These are phyloP conservation scores for Neonectria neomacrospora DNA, from an alignment of 2,329 filamentous ascomycete species.

Conservation along the genomic window DNA sequence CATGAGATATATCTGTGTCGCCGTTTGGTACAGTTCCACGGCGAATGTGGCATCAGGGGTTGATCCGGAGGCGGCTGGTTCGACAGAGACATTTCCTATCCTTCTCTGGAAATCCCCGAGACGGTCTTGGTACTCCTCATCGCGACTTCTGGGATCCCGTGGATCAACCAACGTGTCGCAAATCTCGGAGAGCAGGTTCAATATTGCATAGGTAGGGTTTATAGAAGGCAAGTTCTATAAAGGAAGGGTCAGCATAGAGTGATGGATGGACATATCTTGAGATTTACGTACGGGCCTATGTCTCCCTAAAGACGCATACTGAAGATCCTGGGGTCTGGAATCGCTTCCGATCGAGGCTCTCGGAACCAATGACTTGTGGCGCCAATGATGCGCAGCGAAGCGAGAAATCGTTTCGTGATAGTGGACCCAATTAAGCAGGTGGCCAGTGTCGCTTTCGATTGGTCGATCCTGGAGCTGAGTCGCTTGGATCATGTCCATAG, in stretches of 20 bases:
- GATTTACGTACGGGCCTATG: slow-evolving; percentile 20
- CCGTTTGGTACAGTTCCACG: slow-evolving; percentile 28
- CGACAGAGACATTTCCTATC: slow-evolving; percentile 4
- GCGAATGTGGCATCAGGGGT: background rate
- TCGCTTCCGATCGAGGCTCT: background rate
- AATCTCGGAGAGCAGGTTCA: slow-evolving; percentile 31
- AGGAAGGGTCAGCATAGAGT: background rate
- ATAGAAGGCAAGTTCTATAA: slow-evolving; percentile 17
- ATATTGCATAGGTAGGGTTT: slow-evolving; percentile 28
- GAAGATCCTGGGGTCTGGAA: background rate
- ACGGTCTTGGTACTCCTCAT: slow-evolving; percentile 21
- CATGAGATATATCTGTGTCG: slow-evolving; percentile 33
- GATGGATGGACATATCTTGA: fast-evolving
- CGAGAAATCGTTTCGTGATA: slow-evolving; percentile 35
- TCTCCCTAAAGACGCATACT: slow-evolving; percentile 2
- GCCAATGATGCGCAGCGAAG: slow-evolving; percentile 38
- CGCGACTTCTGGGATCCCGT: slow-evolving; percentile 21
- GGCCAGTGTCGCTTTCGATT: background rate
- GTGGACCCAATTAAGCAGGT: slow-evolving; percentile 36
- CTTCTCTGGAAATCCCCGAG: slow-evolving; percentile 24
- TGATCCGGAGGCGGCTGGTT: background rate
- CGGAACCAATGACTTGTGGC: background rate
- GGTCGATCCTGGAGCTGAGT: slow-evolving; percentile 14
- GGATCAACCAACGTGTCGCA: slow-evolving; percentile 29
- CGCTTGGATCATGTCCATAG: slow-evolving; percentile 31